These are phyloP conservation scores for Colletotrichum gigasporum DNA, from an alignment of 2,329 filamentous ascomycete species.

Conservation along the genomic window DNA sequence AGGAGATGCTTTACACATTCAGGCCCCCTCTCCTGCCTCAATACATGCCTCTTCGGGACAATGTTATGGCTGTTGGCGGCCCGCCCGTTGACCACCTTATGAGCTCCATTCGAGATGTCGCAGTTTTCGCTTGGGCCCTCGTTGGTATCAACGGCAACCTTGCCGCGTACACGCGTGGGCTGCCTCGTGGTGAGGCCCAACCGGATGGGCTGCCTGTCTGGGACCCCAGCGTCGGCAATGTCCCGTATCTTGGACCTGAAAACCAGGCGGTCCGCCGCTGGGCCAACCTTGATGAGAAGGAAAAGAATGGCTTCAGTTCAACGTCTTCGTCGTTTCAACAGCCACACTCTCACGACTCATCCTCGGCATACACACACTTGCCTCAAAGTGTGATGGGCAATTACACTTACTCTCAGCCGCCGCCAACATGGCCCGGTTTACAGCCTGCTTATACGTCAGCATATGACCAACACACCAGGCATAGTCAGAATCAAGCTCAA, in stretches of 20 bases:
- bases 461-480: conserved; percentile 7
- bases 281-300: conserved; percentile 34
- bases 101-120: conserved; percentile 83
- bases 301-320: conserved; percentile 2
- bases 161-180: conserved; percentile 70
- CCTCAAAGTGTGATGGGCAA: conserved; percentile 1
- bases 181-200: conserved; percentile 69
- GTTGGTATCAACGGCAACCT: conserved; percentile 83
- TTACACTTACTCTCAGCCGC: conserved; percentile 25
- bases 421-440: conserved; percentile 23
- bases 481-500: background rate
- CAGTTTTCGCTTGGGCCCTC: conserved; percentile 87
- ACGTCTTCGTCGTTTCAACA: conserved; percentile 9
- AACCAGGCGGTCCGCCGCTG: conserved; percentile 45
- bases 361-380: conserved; percentile 5
- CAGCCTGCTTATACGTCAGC: conserved; percentile 28
- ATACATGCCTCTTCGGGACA: conserved; percentile 54
- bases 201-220: conserved; percentile 68
- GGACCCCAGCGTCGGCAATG: conserved; percentile 53
- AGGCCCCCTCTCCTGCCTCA: conserved; percentile 53
- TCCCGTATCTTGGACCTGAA: conserved; percentile 45
- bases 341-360: background rate
- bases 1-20: conserved; percentile 54
- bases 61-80: conserved; percentile 57
- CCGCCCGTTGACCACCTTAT: conserved; percentile 73